Evolutionary conservation across 1,284 basidiomycete species (phyloP).

Genomic region (Tylopilus sp.): DNA sequence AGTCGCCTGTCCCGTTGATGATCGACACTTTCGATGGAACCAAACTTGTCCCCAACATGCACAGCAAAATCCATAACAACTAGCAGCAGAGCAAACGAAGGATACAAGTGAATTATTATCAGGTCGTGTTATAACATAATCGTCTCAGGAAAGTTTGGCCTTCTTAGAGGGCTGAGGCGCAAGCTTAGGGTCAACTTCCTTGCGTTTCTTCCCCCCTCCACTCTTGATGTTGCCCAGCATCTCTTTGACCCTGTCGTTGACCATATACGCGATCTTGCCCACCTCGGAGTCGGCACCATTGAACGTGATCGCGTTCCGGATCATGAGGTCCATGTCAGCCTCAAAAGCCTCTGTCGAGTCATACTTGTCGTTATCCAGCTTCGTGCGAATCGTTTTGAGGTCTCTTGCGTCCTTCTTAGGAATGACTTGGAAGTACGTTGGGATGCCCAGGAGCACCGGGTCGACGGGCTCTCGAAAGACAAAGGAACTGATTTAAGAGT

Average conservation of each 20-base stretch:
- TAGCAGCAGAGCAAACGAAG: constrained; percentile 26
- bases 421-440: constrained; percentile 81
- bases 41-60: constrained; percentile 1
- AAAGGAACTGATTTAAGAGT: constrained; percentile 49
- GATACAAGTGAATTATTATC: constrained; percentile 35
- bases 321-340: constrained; percentile 82
- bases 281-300: constrained; percentile 81
- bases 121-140: constrained; percentile 24
- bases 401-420: constrained; percentile 85
- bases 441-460: constrained; percentile 71
- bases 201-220: constrained; percentile 55
- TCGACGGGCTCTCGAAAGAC: constrained; percentile 87
- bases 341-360: constrained; percentile 74
- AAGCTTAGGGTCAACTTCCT: constrained; percentile 54
- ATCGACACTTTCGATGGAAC: background rate
- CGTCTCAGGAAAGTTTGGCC: constrained; percentile 46
- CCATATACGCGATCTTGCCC: constrained; percentile 50
- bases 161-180: constrained; percentile 69
- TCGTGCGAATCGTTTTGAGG: constrained; percentile 76
- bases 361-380: constrained; percentile 82
- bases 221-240: constrained; percentile 48
- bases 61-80: constrained; percentile 18
- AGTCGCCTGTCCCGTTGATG: background rate
- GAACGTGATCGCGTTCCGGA: constrained; percentile 81
- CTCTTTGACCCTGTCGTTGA: constrained; percentile 51